phyloP scores from a whole-genome alignment of 495 filamentous ascomycete species.

The Daldinia childiae region DNA sequence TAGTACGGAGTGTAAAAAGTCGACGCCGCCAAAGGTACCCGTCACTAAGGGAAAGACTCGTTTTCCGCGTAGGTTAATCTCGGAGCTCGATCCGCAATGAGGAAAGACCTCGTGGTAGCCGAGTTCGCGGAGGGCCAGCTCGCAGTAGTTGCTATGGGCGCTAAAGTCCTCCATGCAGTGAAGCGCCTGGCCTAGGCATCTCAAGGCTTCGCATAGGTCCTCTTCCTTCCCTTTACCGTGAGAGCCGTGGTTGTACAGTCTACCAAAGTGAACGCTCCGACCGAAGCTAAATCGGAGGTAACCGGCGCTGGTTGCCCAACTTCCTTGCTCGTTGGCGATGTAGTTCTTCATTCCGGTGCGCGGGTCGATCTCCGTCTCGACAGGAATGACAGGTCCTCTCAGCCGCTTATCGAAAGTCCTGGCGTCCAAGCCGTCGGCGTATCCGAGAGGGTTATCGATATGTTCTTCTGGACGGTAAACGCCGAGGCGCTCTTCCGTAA shows the following conservation, averaged over 20 bases:
- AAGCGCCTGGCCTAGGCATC: slow-evolving; percentile 85
- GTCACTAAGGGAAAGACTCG: slow-evolving; percentile 89
- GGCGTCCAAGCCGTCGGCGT: slow-evolving; percentile 89
- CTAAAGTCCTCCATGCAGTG: slow-evolving; percentile 97
- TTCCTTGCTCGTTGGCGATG: slow-evolving; percentile 87
- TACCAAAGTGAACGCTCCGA: slow-evolving; percentile 87
- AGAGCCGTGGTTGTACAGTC: slow-evolving; percentile 81
- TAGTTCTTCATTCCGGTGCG: slow-evolving; percentile 98
- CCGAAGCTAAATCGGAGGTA: slow-evolving; percentile 87
- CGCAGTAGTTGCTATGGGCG: slow-evolving; percentile 94
- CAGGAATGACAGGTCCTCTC: slow-evolving; percentile 73
- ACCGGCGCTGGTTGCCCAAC: slow-evolving; percentile 87
- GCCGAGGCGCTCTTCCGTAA: slow-evolving; percentile 88
- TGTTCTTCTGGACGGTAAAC: slow-evolving; percentile 96
- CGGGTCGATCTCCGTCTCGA: slow-evolving; percentile 84
- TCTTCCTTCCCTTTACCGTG: slow-evolving; percentile 74
- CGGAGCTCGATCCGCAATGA: slow-evolving; percentile 78
- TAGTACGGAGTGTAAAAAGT: slow-evolving; percentile 96
- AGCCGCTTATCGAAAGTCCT: slow-evolving; percentile 85
- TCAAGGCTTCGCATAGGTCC: slow-evolving; percentile 88
- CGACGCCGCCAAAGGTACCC: slow-evolving; percentile 89
- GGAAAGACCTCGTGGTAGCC: slow-evolving; percentile 85
- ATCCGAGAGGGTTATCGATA: slow-evolving; percentile 90
- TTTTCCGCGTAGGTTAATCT: slow-evolving; percentile 77
- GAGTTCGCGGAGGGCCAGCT: slow-evolving; percentile 86